phyloP scores from a whole-genome alignment of 2,329 filamentous ascomycete genomes.

The Westerdykella ornata region DNA sequence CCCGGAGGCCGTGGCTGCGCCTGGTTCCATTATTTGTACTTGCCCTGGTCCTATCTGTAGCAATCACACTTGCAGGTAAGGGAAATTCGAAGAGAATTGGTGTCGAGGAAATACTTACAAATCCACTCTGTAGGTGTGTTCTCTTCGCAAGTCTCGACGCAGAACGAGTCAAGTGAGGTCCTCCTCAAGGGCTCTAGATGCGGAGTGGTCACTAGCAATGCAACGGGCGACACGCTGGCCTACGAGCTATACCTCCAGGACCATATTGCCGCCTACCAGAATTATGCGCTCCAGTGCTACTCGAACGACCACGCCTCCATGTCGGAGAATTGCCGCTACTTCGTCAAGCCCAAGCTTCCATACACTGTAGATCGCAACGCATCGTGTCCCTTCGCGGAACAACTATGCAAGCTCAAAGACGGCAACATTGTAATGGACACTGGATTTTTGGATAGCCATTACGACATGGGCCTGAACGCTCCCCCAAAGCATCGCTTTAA shows the following conservation, averaged over 20 bases:
- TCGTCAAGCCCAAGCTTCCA: slow-evolving; percentile 11
- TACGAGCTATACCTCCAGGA: slow-evolving; percentile 5
- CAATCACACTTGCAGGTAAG: slow-evolving; percentile 13
- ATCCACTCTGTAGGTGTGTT: slow-evolving; percentile 7
- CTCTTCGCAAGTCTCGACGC: slow-evolving; percentile 5
- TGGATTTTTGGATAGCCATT: slow-evolving; percentile 17
- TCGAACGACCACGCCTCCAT: slow-evolving; percentile 2
- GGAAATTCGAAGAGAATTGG: neutral
- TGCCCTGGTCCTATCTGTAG: slow-evolving; percentile 11
- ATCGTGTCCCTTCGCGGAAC: slow-evolving; percentile 15
- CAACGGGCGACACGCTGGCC: neutral
- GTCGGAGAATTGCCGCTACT: slow-evolving; percentile 12
- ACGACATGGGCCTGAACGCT: slow-evolving; percentile 21
- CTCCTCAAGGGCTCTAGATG: slow-evolving; percentile 2
- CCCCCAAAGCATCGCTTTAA: slow-evolving; percentile 15
- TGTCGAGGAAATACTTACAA: too few relatives aligned
- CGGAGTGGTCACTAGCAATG: neutral
- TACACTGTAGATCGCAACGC: slow-evolving; percentile 6
- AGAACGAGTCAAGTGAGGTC: slow-evolving; percentile 5
- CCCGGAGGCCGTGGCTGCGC: slow-evolving; percentile 7
- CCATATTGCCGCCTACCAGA: slow-evolving; percentile 9
- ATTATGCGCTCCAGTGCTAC: slow-evolving; percentile 19
- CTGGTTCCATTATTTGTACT: slow-evolving; percentile 9
- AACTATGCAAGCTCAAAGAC: slow-evolving; percentile 11
- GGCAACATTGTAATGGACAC: slow-evolving; percentile 19